Evolutionary conservation across 2,329 filamentous ascomycete species (phyloP), one percentile per base, ranked within the genome.

Genomic region (Penicillium thymicola): DNA sequence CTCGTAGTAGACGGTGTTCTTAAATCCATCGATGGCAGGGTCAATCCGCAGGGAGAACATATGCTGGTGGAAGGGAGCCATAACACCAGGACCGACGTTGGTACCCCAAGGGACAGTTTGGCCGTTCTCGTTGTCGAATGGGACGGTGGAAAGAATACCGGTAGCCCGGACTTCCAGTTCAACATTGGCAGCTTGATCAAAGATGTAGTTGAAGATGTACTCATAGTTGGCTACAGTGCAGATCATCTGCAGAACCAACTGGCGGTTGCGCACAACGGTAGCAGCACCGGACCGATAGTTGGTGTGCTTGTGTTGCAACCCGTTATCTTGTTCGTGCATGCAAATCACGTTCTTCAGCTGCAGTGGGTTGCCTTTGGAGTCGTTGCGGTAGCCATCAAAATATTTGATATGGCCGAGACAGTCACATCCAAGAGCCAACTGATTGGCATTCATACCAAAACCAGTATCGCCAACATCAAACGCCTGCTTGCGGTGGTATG

Each of bases 181-280:
- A 45, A 89, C 67, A 65, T 87, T 85, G 54, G 84, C 87, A 2
- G 86, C 86, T 68, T 89, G 87, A 69, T 88, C 87, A 75, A 89
- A 88, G 51, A 86, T 82, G 72, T 86, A 89, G 3, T 86, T 85
- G 37, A 89, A 79, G 63, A 89, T 88, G 67, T 89, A 89, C 67
- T 89, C 87, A 72, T 89, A 89, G 73, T 89, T 89, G 11, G 85
- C 80, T 5, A 89, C 84, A 0, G 86, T 89, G 72, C 88, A 87
- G 69, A 89, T 89, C 65, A 82, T 84, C 67, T 89, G 87, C 6
- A 89, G 69, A 0, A 89, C 85, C 4, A 89, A 74, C 67, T 89
- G 85, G 27, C 87, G 79, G 60, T 82, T 85, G 21, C 87, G 81
- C 18, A 82, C 81, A 5, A 88, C 79, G 0, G 83, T 85, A 2